Conservation (phyloP, 176 grass and related monocot genomes). For the Ampelocalamus luodianensis region DNA sequence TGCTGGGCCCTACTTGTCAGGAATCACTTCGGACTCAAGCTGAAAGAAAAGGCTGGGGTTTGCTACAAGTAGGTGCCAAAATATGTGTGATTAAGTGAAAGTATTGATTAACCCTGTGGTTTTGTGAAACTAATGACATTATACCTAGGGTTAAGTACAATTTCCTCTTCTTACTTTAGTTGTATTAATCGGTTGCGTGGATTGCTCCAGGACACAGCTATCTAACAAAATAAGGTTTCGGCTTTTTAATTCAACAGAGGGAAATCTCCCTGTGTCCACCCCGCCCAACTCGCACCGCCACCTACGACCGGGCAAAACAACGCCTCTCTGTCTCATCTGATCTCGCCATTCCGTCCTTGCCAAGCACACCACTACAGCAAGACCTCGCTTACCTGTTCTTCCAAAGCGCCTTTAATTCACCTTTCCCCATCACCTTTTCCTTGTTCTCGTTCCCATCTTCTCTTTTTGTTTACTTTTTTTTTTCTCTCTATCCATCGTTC, state of each 20-base stretch:
- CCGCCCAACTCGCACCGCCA: too few relatives aligned
- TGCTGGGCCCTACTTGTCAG: background rate
- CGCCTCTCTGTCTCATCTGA: too few relatives aligned
- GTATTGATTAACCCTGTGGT: background rate
- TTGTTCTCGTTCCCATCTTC: background rate
- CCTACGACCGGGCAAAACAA: too few relatives aligned
- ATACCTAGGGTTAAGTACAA: background rate
- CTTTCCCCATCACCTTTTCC: conserved; percentile 1
- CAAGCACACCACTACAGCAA: background rate
- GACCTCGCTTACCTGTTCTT: background rate
- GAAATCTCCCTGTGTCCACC: too few relatives aligned
- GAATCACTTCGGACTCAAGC: background rate
- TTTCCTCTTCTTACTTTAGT: background rate
- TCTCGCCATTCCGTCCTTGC: too few relatives aligned
- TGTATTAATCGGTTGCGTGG: too few relatives aligned
- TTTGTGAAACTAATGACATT: background rate
- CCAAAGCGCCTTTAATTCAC: conserved; percentile 12
- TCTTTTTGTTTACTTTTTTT: background rate
- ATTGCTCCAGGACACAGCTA: too few relatives aligned
- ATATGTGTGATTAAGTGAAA: background rate
- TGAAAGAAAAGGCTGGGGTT: background rate
- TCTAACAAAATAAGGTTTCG: too few relatives aligned
- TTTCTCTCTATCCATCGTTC: background rate
- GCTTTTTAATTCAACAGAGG: too few relatives aligned
- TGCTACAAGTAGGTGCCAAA: background rate